Evolutionary conservation across 352 stramenopile species (phyloP).

Genomic region (Phytophthora multivora): DNA sequence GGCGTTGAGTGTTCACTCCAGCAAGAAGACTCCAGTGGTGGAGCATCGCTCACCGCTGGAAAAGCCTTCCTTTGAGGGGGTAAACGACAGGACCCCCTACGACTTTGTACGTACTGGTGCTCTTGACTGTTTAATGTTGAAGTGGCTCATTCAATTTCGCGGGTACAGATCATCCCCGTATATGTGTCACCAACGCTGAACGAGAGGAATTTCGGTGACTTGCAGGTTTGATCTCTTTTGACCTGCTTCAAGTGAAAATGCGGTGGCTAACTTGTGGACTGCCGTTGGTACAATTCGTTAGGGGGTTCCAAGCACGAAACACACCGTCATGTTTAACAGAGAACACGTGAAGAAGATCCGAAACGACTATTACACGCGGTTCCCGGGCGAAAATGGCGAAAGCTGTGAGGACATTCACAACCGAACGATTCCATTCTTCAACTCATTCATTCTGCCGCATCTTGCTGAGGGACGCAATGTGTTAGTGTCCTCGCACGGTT

Average conservation of each 20-base stretch:
- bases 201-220: conserved; percentile 83
- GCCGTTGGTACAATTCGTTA: conserved; percentile 20
- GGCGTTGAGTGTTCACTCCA: conserved; percentile 80
- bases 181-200: conserved; percentile 83
- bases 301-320: conserved; percentile 73
- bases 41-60: conserved; percentile 78
- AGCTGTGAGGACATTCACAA: conserved; percentile 83
- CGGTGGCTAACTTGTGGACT: conserved; percentile 4
- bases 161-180: conserved; percentile 68
- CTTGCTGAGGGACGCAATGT: conserved; percentile 76
- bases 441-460: conserved; percentile 77
- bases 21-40: conserved; percentile 81
- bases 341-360: conserved; percentile 77
- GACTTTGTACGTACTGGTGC: conserved; percentile 62
- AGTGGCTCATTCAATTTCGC: conserved; percentile 16
- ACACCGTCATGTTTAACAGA: conserved; percentile 77
- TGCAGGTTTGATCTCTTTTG: conserved; percentile 43
- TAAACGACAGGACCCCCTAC: conserved; percentile 80
- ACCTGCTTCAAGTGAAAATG: not conserved
- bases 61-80: conserved; percentile 63
- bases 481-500: conserved; percentile 80
- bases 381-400: conserved; percentile 79
- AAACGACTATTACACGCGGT: conserved; percentile 83
- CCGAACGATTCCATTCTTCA: conserved; percentile 79
- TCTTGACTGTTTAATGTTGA: not conserved